These are phyloP conservation scores for Phaeosphaeriaceae sp. DNA, from an alignment of 2,329 filamentous ascomycete species.

Conservation along the genomic window DNA sequence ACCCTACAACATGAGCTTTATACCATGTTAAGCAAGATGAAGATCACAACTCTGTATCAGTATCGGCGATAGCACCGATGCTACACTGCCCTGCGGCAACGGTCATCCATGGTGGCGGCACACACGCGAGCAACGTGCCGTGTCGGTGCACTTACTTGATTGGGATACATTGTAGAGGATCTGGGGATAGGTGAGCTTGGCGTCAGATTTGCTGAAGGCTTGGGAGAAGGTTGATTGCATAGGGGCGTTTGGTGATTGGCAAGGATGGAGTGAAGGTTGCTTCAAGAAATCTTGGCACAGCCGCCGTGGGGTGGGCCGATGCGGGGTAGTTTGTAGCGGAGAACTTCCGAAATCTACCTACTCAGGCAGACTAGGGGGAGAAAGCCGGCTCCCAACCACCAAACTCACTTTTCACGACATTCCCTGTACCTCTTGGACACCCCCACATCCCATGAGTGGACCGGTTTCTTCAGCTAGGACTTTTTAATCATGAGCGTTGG, in stretches of 20 bases:
- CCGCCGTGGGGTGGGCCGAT: conserved; percentile 11
- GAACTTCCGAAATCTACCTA: background rate
- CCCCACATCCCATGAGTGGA: background rate
- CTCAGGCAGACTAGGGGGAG: too few species aligned
- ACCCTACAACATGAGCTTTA: background rate
- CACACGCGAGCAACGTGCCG: conserved; percentile 12
- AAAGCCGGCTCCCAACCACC: background rate
- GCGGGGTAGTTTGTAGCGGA: conserved; percentile 18
- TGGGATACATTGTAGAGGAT: conserved; percentile 22
- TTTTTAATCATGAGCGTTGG: too few species aligned
- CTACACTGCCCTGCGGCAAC: conserved; percentile 11
- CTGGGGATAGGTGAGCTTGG: conserved; percentile 27
- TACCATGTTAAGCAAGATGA: background rate
- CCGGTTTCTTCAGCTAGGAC: too few species aligned
- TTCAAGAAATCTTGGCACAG: conserved; percentile 16
- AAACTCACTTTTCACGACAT: background rate
- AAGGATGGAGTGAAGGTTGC: conserved; percentile 9
- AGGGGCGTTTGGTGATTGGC: conserved; percentile 13
- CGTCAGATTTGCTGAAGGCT: conserved; percentile 23
- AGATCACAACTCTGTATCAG: conserved; percentile 6
- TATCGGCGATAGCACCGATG: conserved; percentile 10
- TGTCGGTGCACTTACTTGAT: conserved; percentile 19
- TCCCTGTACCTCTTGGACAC: background rate
- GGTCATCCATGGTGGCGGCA: conserved; percentile 18
- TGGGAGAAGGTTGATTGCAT: conserved; percentile 21